Evolutionary conservation across 2,329 filamentous ascomycete species (phyloP), one percentile per base, ranked within the genome.

Genomic region (Atkinsonella hypoxylon): DNA sequence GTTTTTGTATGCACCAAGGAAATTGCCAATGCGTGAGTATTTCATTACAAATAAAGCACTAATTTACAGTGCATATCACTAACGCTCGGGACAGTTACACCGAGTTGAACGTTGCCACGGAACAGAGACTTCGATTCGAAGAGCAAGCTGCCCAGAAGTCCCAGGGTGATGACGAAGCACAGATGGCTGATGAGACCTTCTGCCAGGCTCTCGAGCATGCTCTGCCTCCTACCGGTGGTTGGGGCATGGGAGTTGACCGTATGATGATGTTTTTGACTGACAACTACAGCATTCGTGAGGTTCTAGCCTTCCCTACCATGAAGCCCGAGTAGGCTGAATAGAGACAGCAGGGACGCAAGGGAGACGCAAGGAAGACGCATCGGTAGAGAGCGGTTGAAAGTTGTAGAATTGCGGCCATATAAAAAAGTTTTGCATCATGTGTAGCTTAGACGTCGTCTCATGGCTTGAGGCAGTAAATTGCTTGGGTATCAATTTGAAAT

Each of bases 271-370:
- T 95, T 79, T 72, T 97, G 68, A 95, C 91, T 46, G 82, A 97
- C 70, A 87, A 95, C 72, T 70, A 95, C 74, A 87, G 81, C 60
- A 98, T 98, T 68, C 90, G 93, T 71, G 93, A 98, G 71, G 91
- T 97, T 3, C 72, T 97, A 55, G 83, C 91, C 9, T 98, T 98
- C 81, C 93, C 93, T 11, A 91, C 96, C 73, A 95, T 98, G 88
- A 95, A 95, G 81, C 87, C 91, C 47, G 86, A 91, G 62, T 72
- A 42, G 34, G 26, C 46, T 8, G 46, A 48, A 26, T 41, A 47
- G 12, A 17, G n/a, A 15, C 1, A 2, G 15, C 13, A 9, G 13
- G 11, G 20, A 18, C 30, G 7, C 13, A 13, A 8, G 34, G 22
- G 76, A 54, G 68, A n/a, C 17, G 15, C 13, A 17, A 44, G 44